Evolutionary conservation across 148 eudicot genomes (phyloP).

Genomic region (Gaultheria prostrata): DNA sequence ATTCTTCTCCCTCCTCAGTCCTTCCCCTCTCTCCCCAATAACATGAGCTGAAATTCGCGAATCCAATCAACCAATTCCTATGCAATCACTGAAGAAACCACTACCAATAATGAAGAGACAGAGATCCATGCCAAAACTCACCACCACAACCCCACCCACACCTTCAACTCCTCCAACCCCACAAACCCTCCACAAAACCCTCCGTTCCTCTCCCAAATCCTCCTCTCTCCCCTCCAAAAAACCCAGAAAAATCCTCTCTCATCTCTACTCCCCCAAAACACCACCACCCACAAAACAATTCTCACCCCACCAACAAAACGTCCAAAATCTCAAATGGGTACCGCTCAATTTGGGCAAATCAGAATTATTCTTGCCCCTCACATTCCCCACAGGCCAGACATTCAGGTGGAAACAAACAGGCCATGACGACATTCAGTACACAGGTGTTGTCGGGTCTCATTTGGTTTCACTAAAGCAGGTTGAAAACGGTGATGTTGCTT

Average conservation of each 20-base stretch:
- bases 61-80: neutral
- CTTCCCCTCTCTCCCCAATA: neutral
- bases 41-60: neutral
- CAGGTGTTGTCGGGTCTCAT: constrained; percentile 74
- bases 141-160: constrained; percentile 10
- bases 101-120: constrained; percentile 34
- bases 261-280: constrained; percentile 21
- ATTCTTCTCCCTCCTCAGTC: neutral
- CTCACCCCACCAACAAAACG: constrained; percentile 14
- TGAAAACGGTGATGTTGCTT: constrained; percentile 50
- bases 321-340: constrained; percentile 42
- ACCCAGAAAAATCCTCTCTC: constrained; percentile 32
- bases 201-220: constrained; percentile 24
- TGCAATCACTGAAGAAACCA: constrained; percentile 4
- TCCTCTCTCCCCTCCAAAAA: constrained; percentile 29
- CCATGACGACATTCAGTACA: constrained; percentile 46
- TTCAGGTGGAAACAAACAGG: constrained; percentile 87
- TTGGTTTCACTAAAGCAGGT: constrained; percentile 70
- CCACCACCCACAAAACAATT: constrained; percentile 19
- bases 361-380: constrained; percentile 69
- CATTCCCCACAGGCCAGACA: constrained; percentile 97
- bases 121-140: constrained; percentile 13
- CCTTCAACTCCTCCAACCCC: constrained; percentile 52
- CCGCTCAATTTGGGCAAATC: constrained; percentile 65
- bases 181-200: constrained; percentile 18